These are phyloP conservation scores for Saccharum hybrid DNA, from an alignment of 202 grass and related monocot species.

Conservation along the genomic window DNA sequence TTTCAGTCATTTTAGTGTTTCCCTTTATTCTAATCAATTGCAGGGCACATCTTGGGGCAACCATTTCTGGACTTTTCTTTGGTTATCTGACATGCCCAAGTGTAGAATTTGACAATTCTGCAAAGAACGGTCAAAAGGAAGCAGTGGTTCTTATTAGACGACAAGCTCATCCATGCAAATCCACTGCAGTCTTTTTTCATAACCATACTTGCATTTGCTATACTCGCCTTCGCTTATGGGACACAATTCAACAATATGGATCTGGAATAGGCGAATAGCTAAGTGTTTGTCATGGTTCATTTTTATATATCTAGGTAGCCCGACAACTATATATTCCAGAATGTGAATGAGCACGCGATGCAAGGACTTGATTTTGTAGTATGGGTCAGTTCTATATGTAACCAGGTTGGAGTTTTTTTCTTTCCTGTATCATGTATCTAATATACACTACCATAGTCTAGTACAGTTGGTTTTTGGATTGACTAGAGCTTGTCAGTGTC, in stretches of 20 bases:
- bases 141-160: constrained; percentile 54
- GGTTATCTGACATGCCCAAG: constrained; percentile 67
- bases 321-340: background rate
- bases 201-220: constrained; percentile 50
- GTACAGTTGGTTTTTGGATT: too few relatives aligned
- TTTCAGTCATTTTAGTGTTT: background rate
- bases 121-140: constrained; percentile 59
- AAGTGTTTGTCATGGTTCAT: background rate
- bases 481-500: too few relatives aligned
- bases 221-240: constrained; percentile 54
- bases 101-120: constrained; percentile 55
- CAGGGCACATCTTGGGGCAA: constrained; percentile 74
- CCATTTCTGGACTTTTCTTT: constrained; percentile 59
- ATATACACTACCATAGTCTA: background rate
- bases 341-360: background rate
- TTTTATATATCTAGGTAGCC: constrained; percentile 1
- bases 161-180: constrained; percentile 63
- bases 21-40: constrained; percentile 17
- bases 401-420: background rate
- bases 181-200: constrained; percentile 56
- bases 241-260: constrained; percentile 53
- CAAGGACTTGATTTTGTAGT: background rate
- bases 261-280: constrained; percentile 33
- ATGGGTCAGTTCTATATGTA: background rate
- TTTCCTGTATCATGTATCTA: too few relatives aligned